A percentile compares a stretch with the other conserved stretches of the same genome.
phyloP scores from a whole-genome alignment of 2,329 filamentous ascomycete species.

The Apiospora phragmitis region DNA sequence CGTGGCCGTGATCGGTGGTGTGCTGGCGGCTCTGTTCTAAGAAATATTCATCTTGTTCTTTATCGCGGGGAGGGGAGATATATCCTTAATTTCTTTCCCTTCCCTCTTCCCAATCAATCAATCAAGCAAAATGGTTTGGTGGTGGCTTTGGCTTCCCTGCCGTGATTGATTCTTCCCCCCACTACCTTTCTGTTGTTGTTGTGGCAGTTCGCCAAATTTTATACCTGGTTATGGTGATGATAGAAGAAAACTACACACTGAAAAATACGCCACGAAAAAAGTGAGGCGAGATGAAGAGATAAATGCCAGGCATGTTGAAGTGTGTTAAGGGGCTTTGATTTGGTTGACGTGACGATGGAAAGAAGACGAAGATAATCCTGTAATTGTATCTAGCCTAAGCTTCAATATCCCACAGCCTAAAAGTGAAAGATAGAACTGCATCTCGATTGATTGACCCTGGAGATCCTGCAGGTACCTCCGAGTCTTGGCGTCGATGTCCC shows the following conservation, averaged over 20 bases:
- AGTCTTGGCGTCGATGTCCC: too few relatives aligned
- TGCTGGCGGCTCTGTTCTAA: not conserved
- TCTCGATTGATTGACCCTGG: too few relatives aligned
- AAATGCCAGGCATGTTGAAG: too few relatives aligned
- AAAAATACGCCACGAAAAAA: not conserved
- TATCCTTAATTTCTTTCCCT: not conserved
- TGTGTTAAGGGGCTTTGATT: not conserved
- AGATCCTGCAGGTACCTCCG: too few relatives aligned
- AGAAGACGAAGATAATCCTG: not conserved
- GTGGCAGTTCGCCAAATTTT: not conserved
- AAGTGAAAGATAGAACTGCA: too few relatives aligned
- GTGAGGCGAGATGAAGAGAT: not conserved
- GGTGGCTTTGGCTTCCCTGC: not conserved
- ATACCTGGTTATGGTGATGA: not conserved
- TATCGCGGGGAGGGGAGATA: not conserved
- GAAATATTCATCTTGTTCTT: not conserved
- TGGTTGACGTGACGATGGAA: not conserved
- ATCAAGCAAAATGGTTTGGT: not conserved
- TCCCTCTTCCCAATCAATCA: not conserved
- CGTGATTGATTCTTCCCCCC: not conserved
- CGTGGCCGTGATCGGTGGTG: not conserved
- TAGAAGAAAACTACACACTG: not conserved
- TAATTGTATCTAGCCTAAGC: not conserved
- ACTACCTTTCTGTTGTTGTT: not conserved
- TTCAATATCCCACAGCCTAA: not conserved